Conservation (phyloP, 2,329 filamentous ascomycete species). For the Diaporthe sp. region DNA sequence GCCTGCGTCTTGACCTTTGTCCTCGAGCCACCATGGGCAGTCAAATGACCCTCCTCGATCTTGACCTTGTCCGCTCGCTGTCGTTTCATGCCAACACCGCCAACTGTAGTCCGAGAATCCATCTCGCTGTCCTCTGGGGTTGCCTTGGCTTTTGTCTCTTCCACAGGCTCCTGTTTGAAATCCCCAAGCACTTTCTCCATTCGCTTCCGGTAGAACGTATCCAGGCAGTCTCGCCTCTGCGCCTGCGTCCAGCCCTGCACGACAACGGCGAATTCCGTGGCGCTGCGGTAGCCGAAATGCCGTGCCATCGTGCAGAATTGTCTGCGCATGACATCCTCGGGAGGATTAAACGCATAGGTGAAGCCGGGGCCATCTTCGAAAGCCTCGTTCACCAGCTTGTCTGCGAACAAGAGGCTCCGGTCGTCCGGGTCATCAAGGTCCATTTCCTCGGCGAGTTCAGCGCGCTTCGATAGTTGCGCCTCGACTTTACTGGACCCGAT, state of each 20-base stretch:
- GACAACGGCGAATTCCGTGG: slow-evolving; percentile 87
- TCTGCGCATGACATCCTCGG: slow-evolving; percentile 78
- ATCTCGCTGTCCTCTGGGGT: slow-evolving; percentile 34
- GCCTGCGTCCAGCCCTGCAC: slow-evolving; percentile 94
- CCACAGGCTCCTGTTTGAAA: slow-evolving; percentile 44
- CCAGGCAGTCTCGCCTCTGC: slow-evolving; percentile 82
- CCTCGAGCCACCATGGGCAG: not conserved
- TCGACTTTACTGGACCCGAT: slow-evolving; percentile 95
- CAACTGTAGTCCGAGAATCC: slow-evolving; percentile 20
- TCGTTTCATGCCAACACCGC: slow-evolving; percentile 1
- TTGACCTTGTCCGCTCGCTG: slow-evolving; percentile 9
- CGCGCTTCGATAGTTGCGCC: slow-evolving; percentile 82
- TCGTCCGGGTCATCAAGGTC: slow-evolving; percentile 51
- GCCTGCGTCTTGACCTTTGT: slow-evolving; percentile 10
- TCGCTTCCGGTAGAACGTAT: slow-evolving; percentile 82
- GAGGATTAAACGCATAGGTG: slow-evolving; percentile 76
- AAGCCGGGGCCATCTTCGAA: slow-evolving; percentile 45
- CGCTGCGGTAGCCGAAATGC: slow-evolving; percentile 81
- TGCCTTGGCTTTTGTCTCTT: slow-evolving; percentile 39
- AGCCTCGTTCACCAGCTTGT: slow-evolving; percentile 57
- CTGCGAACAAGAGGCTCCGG: slow-evolving; percentile 71
- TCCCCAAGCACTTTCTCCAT: slow-evolving; percentile 62
- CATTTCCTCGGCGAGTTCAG: slow-evolving; percentile 70
- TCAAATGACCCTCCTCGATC: slow-evolving; percentile 45
- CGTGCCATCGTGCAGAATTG: slow-evolving; percentile 94